phyloP scores from a whole-genome alignment of 495 filamentous ascomycete genomes.

The Penicillium coffeae region DNA sequence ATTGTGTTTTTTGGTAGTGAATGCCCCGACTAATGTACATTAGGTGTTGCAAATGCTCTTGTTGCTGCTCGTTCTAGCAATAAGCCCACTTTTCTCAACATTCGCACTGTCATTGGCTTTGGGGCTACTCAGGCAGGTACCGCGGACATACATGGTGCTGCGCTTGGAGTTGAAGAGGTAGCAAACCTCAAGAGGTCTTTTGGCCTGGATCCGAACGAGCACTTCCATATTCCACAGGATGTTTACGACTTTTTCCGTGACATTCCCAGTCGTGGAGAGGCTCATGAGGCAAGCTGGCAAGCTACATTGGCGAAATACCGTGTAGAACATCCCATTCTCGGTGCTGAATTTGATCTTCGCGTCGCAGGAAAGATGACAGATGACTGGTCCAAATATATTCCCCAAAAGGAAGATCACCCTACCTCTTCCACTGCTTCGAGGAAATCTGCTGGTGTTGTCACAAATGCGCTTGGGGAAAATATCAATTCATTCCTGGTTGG shows the following conservation, averaged over 20 bases:
- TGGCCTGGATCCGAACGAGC: slow-evolving; percentile 42
- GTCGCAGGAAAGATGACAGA: slow-evolving; percentile 42
- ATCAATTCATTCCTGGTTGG: slow-evolving; percentile 53
- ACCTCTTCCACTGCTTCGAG: slow-evolving; percentile 46
- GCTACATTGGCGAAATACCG: slow-evolving; percentile 39
- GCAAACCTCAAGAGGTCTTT: slow-evolving; percentile 45
- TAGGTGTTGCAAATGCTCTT: slow-evolving; percentile 51
- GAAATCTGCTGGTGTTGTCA: slow-evolving; percentile 46
- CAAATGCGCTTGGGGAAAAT: slow-evolving; percentile 46
- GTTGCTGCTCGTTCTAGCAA: slow-evolving; percentile 37
- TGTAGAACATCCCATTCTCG: slow-evolving; percentile 41
- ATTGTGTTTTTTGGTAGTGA: too few species aligned
- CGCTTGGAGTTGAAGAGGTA: slow-evolving; percentile 45
- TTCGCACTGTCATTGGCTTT: slow-evolving; percentile 53
- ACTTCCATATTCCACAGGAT: slow-evolving; percentile 43
- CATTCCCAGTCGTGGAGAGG: slow-evolving; percentile 34
- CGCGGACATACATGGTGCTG: slow-evolving; percentile 49
- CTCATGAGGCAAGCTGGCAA: slow-evolving; percentile 43
- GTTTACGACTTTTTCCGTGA: slow-evolving; percentile 49
- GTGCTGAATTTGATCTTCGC: slow-evolving; percentile 43
- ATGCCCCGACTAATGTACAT: too few species aligned
- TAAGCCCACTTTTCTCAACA: slow-evolving; percentile 58
- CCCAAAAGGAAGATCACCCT: slow-evolving; percentile 41
- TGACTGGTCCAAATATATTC: slow-evolving; percentile 43
- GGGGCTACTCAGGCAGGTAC: slow-evolving; percentile 47